These are phyloP conservation scores for Glarea lozoyensis DNA, from an alignment of 495 filamentous ascomycete genomes.

Conservation along the genomic window DNA sequence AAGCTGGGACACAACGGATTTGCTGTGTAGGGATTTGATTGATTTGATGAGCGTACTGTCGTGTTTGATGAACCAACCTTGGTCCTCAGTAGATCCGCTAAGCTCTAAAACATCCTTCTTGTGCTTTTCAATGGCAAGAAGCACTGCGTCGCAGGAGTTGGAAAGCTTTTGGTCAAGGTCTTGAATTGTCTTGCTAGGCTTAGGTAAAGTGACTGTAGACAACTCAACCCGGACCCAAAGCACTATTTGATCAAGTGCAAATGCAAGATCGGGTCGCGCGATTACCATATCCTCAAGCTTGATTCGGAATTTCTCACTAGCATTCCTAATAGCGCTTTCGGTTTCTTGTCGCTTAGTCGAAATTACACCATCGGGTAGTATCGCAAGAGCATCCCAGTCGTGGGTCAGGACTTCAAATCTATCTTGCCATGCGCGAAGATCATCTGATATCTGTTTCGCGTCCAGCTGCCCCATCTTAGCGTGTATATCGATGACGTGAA, in stretches of 20 bases:
- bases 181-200: slow-evolving; percentile 16
- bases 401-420: slow-evolving; percentile 30
- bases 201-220: not conserved
- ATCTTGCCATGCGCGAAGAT: slow-evolving; percentile 41
- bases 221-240: slow-evolving; percentile 28
- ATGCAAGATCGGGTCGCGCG: slow-evolving; percentile 49
- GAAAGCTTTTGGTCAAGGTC: slow-evolving; percentile 50
- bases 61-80: slow-evolving; percentile 53
- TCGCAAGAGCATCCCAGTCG: slow-evolving; percentile 37
- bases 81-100: slow-evolving; percentile 47
- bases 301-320: slow-evolving; percentile 33
- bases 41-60: slow-evolving; percentile 45
- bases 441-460: slow-evolving; percentile 29
- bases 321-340: slow-evolving; percentile 32
- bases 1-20: slow-evolving; percentile 44
- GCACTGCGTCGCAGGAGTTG: slow-evolving; percentile 51
- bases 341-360: slow-evolving; percentile 35
- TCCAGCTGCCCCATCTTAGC: slow-evolving; percentile 45
- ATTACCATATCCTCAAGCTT: slow-evolving; percentile 34
- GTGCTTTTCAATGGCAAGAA: slow-evolving; percentile 66
- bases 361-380: slow-evolving; percentile 43
- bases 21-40: slow-evolving; percentile 49
- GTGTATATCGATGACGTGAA: slow-evolving; percentile 47
- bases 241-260: slow-evolving; percentile 51
- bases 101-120: slow-evolving; percentile 36